Evolutionary conservation across 345 rosid genomes (phyloP), one percentile per base, ranked within the genome.

Genomic region (Sapria himalayana): DNA sequence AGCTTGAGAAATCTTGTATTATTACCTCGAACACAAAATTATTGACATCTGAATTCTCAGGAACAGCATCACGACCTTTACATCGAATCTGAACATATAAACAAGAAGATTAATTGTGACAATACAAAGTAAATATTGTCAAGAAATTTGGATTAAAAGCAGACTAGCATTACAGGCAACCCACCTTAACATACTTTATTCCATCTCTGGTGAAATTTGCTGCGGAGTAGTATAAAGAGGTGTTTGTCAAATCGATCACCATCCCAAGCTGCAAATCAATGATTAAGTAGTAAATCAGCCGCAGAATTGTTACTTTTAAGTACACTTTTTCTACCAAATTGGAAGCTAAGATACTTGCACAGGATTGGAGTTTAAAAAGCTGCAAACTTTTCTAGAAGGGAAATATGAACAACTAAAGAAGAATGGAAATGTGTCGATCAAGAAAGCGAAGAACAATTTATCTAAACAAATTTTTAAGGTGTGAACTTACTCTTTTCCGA

Each of bases 161-260:
- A 21, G 44, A 37, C 25, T 19, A 41, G 33, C 34, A 38, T 9
- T 14, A 40, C 21, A 20, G 18, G 25, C 16, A 29, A 44, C 61
- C 58, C 43, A 76, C 99, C 92, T 84, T 91, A 45, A 91, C 79
- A 60, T 91, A 69, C 60, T 91, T 91, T 41, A 91, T 91, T 45
- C 84, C 92, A 4, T 74, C 85, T 51, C 57, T 80, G 74, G 77
- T 75, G 67, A 91, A 61, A 56, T 84, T 95, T 16, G 44, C 3
- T 10, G 78, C 54, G 49, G 65, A 55, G 64, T 91, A 91, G 70
- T 91, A 84, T 31, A 92, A 92, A 20, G 64, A 56, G 32, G 99
- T 84, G 70, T 91, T 91, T 35, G 99, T 91, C 69, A 91, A 67
- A 75, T 91, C 99, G 48, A 91, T 84, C 59, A 91, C 99, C 49